phyloP scores from a whole-genome alignment of 441 rosid species.

The Gossypium gossypioides region DNA sequence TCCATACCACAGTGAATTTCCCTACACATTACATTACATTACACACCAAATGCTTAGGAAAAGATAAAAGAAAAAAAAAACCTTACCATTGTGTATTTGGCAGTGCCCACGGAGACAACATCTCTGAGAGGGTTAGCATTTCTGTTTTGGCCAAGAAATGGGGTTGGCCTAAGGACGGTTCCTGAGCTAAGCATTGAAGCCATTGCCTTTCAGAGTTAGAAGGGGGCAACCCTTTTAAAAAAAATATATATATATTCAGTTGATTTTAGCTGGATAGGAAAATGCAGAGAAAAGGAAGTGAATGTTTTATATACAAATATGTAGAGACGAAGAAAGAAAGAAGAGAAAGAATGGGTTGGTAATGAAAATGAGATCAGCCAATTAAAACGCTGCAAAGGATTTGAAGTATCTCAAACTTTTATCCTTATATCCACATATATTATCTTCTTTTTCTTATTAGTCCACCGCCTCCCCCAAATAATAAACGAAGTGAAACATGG shows the following conservation, averaged over 20 bases:
- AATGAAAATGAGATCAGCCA: constrained; percentile 37
- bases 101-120: constrained; percentile 51
- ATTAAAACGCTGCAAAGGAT: constrained; percentile 48
- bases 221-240: background rate
- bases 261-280: constrained; percentile 17
- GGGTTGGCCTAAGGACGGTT: constrained; percentile 39
- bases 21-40: constrained; percentile 28
- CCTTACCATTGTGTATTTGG: constrained; percentile 63
- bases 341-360: constrained; percentile 32
- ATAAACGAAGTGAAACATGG: too few species aligned
- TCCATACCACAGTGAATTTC: constrained; percentile 83
- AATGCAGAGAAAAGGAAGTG: constrained; percentile 4
- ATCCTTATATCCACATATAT: constrained; percentile 48
- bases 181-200: constrained; percentile 53
- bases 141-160: constrained; percentile 56
- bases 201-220: constrained; percentile 21
- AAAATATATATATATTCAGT: background rate
- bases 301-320: background rate
- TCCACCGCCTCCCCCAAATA: too few species aligned
- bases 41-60: background rate
- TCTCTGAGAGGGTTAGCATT: constrained; percentile 55
- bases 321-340: constrained; percentile 8
- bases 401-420: constrained; percentile 48
- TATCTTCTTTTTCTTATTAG: constrained; percentile 16
- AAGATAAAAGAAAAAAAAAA: background rate